These are phyloP conservation scores for Colletotrichum destructivum DNA, from an alignment of 2,329 filamentous ascomycete genomes.

Conservation along the genomic window DNA sequence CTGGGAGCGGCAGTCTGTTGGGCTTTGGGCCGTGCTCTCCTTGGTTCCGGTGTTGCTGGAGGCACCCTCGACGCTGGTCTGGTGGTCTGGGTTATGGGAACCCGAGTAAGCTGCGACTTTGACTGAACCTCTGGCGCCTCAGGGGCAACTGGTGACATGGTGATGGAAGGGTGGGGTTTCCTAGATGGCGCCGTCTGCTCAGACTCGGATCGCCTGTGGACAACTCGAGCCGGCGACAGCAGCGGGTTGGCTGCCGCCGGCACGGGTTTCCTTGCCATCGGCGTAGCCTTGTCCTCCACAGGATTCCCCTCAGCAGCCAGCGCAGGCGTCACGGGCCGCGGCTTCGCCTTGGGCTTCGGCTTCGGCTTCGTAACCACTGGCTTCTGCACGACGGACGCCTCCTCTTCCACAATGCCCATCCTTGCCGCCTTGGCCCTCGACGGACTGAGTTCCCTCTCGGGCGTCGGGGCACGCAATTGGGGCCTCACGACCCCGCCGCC, in stretches of 20 bases:
- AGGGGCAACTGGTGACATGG: background rate
- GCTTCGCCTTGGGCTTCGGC: constrained; percentile 47
- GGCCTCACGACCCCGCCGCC: constrained; percentile 39
- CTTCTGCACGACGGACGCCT: background rate
- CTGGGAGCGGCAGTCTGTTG: constrained; percentile 31
- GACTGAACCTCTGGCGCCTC: background rate
- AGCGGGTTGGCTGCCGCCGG: constrained; percentile 12
- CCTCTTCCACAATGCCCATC: constrained; percentile 23
- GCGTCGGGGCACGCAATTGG: constrained; percentile 50
- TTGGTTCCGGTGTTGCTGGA: constrained; percentile 26
- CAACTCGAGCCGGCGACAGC: constrained; percentile 9
- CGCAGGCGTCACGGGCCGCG: constrained; percentile 38
- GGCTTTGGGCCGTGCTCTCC: constrained; percentile 28
- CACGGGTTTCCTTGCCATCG: constrained; percentile 6
- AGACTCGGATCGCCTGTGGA: background rate
- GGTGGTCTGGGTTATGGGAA: constrained; percentile 2
- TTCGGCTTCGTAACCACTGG: constrained; percentile 41
- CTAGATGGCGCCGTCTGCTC: constrained; percentile 4
- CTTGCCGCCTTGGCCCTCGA: constrained; percentile 30
- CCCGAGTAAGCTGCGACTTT: background rate
- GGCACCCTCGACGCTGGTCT: background rate
- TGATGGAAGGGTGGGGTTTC: background rate
- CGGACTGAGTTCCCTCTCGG: constrained; percentile 50
- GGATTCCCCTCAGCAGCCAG: background rate
- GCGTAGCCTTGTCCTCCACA: background rate